These are phyloP conservation scores for Pelargonium nanum DNA, from an alignment of 345 rosid genomes.

Conservation along the genomic window DNA sequence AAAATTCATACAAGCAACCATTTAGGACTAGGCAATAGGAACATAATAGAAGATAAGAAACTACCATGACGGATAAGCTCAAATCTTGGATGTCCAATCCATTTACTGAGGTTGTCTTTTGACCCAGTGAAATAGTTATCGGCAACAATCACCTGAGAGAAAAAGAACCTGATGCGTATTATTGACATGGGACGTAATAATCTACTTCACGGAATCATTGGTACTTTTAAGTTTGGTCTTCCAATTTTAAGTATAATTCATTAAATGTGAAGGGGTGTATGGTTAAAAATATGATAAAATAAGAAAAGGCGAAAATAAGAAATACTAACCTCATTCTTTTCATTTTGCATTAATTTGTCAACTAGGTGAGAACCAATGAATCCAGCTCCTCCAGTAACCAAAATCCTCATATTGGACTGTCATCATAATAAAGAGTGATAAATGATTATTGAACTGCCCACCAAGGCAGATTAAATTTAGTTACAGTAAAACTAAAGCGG, in stretches of 20 bases:
- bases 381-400: slow-evolving; percentile 96
- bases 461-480: neutral
- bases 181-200: neutral
- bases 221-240: too few species aligned
- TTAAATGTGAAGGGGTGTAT: neutral
- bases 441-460: neutral
- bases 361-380: slow-evolving; percentile 95
- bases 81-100: slow-evolving; percentile 97
- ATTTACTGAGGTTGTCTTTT: slow-evolving; percentile 78
- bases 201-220: too few species aligned
- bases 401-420: slow-evolving; percentile 91
- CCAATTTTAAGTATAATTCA: neutral
- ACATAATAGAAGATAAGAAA: neutral
- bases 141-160: slow-evolving; percentile 58
- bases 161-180: neutral
- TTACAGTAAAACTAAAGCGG: neutral
- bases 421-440: neutral
- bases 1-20: too few species aligned
- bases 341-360: slow-evolving; percentile 87
- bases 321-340: slow-evolving; percentile 42
- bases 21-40: neutral
- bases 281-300: neutral
- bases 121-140: slow-evolving; percentile 92
- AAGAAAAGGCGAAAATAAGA: neutral
- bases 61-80: slow-evolving; percentile 93